Evolutionary conservation across 805 yeast species (phyloP).

Genomic region (Schwanniomyces polymorphus): DNA sequence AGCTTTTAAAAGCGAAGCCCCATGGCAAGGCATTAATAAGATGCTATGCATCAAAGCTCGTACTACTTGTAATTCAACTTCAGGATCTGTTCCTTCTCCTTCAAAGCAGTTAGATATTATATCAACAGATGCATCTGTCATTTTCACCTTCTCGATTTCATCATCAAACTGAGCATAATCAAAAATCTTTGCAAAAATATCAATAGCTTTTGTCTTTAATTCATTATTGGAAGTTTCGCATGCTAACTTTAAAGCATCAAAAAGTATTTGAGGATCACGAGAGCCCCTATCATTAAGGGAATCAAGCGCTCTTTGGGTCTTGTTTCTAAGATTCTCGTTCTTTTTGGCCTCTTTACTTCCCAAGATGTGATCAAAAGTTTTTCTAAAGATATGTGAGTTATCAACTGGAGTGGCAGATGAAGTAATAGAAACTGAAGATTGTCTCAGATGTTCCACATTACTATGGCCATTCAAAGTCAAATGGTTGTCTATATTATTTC

Average conservation of each 20-base stretch:
- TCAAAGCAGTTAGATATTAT: slow-evolving; percentile 83
- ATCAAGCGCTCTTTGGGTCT: slow-evolving; percentile 43
- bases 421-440: not conserved
- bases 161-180: slow-evolving; percentile 79
- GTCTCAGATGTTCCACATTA: not conserved
- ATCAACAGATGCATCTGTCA: slow-evolving; percentile 81
- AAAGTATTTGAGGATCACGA: slow-evolving; percentile 54
- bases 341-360: slow-evolving; percentile 63
- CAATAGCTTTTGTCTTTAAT: slow-evolving; percentile 73
- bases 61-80: slow-evolving; percentile 87
- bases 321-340: slow-evolving; percentile 37
- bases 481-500: not conserved
- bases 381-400: slow-evolving; percentile 38
- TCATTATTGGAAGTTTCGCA: slow-evolving; percentile 69
- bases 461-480: not conserved
- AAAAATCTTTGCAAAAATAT: slow-evolving; percentile 82
- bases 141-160: slow-evolving; percentile 51
- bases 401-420: slow-evolving; percentile 20
- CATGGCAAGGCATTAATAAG: slow-evolving; percentile 84
- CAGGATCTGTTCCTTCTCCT: slow-evolving; percentile 90
- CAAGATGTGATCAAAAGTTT: slow-evolving; percentile 58
- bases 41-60: slow-evolving; percentile 90
- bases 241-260: slow-evolving; percentile 74
- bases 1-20: slow-evolving; percentile 83
- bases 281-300: slow-evolving; percentile 38